Conservation (phyloP, 176 grass and related monocot species). For the Ensete ventricosum region DNA sequence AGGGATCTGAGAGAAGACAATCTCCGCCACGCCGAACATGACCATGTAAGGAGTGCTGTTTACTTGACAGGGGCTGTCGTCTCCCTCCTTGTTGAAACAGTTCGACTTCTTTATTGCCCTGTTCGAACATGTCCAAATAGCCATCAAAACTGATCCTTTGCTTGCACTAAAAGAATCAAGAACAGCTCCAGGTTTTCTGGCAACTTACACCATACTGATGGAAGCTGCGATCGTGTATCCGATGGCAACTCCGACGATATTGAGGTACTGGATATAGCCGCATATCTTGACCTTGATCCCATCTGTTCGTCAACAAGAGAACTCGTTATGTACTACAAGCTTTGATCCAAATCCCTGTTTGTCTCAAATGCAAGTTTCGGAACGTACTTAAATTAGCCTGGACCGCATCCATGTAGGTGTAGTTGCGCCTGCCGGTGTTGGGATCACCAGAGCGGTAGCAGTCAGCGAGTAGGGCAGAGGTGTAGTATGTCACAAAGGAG, state of each 20-base stretch:
- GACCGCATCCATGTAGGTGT: constrained; percentile 95
- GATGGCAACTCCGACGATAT: constrained; percentile 95
- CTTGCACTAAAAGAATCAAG: background rate
- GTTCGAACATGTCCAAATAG: constrained; percentile 13
- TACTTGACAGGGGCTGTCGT: constrained; percentile 55
- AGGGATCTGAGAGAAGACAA: constrained; percentile 91
- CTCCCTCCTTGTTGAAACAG: constrained; percentile 69
- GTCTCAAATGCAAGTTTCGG: background rate
- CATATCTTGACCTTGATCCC: constrained; percentile 88
- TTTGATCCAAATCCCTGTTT: background rate
- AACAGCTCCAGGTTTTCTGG: background rate
- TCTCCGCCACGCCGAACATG: constrained; percentile 70
- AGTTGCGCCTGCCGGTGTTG: constrained; percentile 61
- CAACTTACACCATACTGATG: constrained; percentile 89
- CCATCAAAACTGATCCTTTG: background rate
- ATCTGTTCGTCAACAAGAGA: constrained; percentile 32
- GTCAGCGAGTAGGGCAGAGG: constrained; percentile 66
- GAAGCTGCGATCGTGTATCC: constrained; percentile 98
- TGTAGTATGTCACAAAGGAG: constrained; percentile 86
- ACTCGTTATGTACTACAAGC: background rate
- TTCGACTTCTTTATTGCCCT: constrained; percentile 77
- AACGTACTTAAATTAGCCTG: constrained; percentile 61
- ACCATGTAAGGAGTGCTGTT: constrained; percentile 91
- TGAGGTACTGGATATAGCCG: constrained; percentile 81
- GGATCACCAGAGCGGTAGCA: constrained; percentile 81